Percentiles rank a stretch among this genome's conserved stretches.
Conservation (phyloP, 495 filamentous ascomycete genomes). For the Aspergillus haitiensis region DNA sequence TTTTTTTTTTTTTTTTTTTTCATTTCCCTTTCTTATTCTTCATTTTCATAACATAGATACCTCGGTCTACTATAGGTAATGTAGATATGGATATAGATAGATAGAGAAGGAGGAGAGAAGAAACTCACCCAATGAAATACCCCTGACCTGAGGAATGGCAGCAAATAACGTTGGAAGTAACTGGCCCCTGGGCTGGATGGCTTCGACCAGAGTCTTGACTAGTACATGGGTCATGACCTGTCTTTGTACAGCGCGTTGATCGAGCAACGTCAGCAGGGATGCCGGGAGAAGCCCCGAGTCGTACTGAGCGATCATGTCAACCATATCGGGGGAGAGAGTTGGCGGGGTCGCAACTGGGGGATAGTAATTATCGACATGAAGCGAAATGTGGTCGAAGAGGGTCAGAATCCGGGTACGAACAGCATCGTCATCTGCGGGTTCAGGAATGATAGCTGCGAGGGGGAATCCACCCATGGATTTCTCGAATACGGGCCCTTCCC, state of each 20-base stretch:
- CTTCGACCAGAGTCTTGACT: conserved; percentile 18
- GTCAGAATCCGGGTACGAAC: conserved; percentile 23
- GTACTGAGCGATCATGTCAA: conserved; percentile 15
- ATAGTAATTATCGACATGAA: conserved; percentile 38
- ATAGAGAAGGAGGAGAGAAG: background rate
- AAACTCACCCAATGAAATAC: background rate
- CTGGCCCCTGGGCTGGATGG: conserved; percentile 20
- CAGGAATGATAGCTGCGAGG: conserved; percentile 13
- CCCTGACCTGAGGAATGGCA: background rate
- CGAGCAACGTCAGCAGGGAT: conserved; percentile 19
- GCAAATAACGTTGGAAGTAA: conserved; percentile 24
- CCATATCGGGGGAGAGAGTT: conserved; percentile 4
- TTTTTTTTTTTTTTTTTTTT: too few species aligned
- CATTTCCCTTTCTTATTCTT: too few species aligned
- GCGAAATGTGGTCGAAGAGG: conserved; percentile 30
- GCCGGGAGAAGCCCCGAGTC: conserved; percentile 22
- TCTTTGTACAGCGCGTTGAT: conserved; percentile 17
- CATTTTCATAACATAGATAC: too few species aligned
- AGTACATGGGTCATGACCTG: conserved; percentile 27
- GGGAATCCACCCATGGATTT: background rate
- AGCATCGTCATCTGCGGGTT: conserved; percentile 29
- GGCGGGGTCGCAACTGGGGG: background rate
- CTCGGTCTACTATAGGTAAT: too few species aligned
- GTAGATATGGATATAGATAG: background rate
- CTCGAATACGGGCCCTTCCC: background rate